Evolutionary conservation across 352 stramenopile species (phyloP).

Genomic region (Aphanomyces invadans): DNA sequence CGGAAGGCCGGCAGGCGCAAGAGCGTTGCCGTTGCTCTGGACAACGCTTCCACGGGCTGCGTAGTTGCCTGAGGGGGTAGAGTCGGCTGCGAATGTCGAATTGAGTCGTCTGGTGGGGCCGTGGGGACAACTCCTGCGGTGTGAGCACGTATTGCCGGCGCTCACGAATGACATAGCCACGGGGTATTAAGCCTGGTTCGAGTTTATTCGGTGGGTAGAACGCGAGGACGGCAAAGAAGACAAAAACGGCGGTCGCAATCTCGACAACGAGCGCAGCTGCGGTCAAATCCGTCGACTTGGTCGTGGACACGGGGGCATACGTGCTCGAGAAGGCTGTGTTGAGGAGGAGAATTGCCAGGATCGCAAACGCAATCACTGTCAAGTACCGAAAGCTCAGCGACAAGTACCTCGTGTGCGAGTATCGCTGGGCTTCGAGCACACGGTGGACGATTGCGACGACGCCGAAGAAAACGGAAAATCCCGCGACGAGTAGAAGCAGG

Average conservation of each 20-base stretch:
- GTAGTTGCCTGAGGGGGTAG: too few species aligned
- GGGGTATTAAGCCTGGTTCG: not conserved
- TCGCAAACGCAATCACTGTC: constrained; percentile 6
- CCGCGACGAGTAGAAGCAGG: not conserved
- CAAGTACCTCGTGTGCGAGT: constrained; percentile 14
- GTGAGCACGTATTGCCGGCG: constrained; percentile 1
- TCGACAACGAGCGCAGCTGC: not conserved
- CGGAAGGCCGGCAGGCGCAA: not conserved
- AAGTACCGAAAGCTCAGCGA: constrained; percentile 15
- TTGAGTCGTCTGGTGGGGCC: too few species aligned
- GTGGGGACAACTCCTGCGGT: constrained; percentile 7
- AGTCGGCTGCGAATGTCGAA: too few species aligned
- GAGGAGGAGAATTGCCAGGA: constrained; percentile 10
- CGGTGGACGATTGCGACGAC: not conserved
- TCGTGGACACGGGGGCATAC: constrained; percentile 10
- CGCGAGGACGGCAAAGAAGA: constrained; percentile 9
- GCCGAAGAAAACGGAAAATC: constrained; percentile 2
- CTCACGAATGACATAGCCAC: constrained; percentile 19
- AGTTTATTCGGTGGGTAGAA: constrained; percentile 8
- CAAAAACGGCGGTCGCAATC: not conserved
- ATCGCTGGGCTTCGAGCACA: not conserved
- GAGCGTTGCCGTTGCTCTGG: not conserved
- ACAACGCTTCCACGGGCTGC: too few species aligned
- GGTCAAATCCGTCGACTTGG: not conserved
- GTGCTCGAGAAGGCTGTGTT: constrained; percentile 1